A percentile compares a stretch with the other conserved stretches of the same genome.
phyloP scores from a whole-genome alignment of 2,329 filamentous ascomycete species.

The Clarireedia hainanense region DNA sequence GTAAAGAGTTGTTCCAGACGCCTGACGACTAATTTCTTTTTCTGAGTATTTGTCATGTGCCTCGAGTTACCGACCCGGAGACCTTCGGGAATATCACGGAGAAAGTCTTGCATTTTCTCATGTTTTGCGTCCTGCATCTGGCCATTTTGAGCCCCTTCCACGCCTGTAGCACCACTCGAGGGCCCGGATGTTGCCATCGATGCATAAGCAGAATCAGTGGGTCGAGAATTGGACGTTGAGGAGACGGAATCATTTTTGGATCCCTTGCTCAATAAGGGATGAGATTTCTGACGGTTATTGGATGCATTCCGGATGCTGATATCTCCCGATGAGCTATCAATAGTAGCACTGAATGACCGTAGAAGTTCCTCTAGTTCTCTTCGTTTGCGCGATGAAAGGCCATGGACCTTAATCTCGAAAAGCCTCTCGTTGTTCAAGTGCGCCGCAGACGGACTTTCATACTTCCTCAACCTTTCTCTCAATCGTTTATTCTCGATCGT shows the following conservation, averaged over 20 bases:
- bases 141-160: background rate
- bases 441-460: conserved; percentile 58
- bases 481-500: conserved; percentile 77
- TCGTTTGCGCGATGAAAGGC: conserved; percentile 63
- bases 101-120: conserved; percentile 59
- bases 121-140: conserved; percentile 30
- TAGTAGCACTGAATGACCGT: conserved; percentile 58
- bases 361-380: conserved; percentile 68
- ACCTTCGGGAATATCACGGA: conserved; percentile 64
- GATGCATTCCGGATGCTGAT: background rate
- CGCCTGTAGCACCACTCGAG: conserved; percentile 3
- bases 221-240: conserved; percentile 30
- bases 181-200: conserved; percentile 47
- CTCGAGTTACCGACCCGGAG: conserved; percentile 51
- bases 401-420: conserved; percentile 76
- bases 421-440: conserved; percentile 67
- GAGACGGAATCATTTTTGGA: conserved; percentile 23
- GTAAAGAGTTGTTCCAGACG: conserved; percentile 77
- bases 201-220: conserved; percentile 50
- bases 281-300: background rate
- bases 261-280: conserved; percentile 22
- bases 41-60: conserved; percentile 62
- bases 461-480: conserved; percentile 63
- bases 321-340: conserved; percentile 40
- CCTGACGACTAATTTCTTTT: conserved; percentile 68